Conservation (phyloP, 257 asterid species). For the Nicotiana tabacum region DNA sequence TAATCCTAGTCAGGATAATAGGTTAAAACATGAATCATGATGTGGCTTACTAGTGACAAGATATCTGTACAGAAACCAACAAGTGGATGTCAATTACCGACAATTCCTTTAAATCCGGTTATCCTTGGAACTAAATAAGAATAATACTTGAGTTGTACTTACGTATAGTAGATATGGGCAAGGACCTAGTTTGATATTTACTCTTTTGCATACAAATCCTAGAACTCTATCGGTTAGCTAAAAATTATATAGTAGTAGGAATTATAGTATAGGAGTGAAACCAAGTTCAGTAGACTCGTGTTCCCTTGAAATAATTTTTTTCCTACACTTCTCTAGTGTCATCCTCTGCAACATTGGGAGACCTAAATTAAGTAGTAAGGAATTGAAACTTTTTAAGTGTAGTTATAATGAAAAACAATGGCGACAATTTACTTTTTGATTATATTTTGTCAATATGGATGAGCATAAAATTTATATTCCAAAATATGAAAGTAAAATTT, state of each 20-base stretch:
- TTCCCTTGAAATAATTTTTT: neutral
- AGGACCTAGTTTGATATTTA: neutral
- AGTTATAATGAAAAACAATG: neutral
- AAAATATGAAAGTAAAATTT: neutral
- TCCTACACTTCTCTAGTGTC: neutral
- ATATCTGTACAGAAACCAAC: constrained; percentile 14
- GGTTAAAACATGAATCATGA: neutral
- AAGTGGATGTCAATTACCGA: constrained; percentile 26
- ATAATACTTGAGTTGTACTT: neutral
- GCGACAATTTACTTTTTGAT: neutral
- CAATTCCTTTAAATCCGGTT: constrained; percentile 20
- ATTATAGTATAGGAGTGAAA: neutral
- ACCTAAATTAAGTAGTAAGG: neutral
- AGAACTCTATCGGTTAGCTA: neutral
- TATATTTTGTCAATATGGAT: neutral
- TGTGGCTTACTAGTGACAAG: constrained; percentile 17
- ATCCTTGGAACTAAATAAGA: constrained; percentile 15
- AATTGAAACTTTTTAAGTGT: neutral
- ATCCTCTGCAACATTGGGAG: neutral
- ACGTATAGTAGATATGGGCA: neutral
- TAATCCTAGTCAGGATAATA: neutral
- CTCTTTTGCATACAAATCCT: neutral
- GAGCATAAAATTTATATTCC: neutral
- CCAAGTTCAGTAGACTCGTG: neutral
- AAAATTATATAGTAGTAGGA: too few relatives aligned